phyloP scores from a whole-genome alignment of 352 stramenopile species.

The Elongisporangium anandrum region DNA sequence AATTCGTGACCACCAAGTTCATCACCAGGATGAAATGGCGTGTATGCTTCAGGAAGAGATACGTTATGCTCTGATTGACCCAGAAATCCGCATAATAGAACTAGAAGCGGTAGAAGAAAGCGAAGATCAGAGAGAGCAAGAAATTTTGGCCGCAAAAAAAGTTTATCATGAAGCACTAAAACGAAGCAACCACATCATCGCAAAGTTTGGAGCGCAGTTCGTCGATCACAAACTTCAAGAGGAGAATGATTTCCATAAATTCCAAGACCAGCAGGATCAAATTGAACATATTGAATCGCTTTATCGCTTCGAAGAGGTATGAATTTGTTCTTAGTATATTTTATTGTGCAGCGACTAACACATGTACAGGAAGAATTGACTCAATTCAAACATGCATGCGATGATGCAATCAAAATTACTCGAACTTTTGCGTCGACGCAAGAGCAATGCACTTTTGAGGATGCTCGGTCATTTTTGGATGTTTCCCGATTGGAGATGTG shows the following conservation, averaged over 20 bases:
- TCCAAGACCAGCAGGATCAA: conserved; percentile 6
- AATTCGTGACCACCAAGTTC: background rate
- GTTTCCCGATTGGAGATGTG: conserved; percentile 4
- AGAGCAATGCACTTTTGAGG: conserved; percentile 4
- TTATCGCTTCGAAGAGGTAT: conserved; percentile 15
- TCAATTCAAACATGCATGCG: conserved; percentile 3
- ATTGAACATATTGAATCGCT: conserved; percentile 4
- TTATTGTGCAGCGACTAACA: background rate
- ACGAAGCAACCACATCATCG: conserved; percentile 4
- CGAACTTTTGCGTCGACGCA: background rate
- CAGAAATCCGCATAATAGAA: conserved; percentile 3
- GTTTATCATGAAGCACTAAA: conserved; percentile 3
- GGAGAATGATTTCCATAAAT: background rate
- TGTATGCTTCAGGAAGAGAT: conserved; percentile 9
- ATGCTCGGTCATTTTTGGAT: conserved; percentile 8
- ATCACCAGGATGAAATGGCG: background rate
- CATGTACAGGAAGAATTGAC: conserved; percentile 5
- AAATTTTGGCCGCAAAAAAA: background rate
- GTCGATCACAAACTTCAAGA: conserved; percentile 4
- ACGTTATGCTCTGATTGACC: conserved; percentile 4
- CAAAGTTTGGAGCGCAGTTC: conserved; percentile 5
- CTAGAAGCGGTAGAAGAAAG: conserved; percentile 3
- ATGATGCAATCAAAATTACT: conserved; percentile 3
- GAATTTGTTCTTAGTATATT: background rate
- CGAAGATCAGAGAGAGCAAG: background rate